Conservation (phyloP, 179 eudicot species). For the Pouteria campechiana region DNA sequence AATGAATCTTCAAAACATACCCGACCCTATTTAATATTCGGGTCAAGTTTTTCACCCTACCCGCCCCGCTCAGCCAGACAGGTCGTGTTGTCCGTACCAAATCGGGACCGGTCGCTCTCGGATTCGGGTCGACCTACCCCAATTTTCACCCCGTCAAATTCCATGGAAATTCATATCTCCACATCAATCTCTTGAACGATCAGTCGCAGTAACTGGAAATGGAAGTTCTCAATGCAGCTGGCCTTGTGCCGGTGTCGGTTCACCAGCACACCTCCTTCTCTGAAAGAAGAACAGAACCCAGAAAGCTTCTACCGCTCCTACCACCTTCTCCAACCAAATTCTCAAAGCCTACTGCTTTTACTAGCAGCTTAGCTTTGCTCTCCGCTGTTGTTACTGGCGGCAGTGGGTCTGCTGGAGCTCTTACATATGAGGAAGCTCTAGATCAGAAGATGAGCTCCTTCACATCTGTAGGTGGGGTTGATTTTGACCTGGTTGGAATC, state of each 20-base stretch:
- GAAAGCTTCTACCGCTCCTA: slow-evolving; percentile 19
- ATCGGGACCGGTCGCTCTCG: too few relatives aligned
- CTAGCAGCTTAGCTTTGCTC: slow-evolving; percentile 34
- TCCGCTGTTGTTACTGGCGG: slow-evolving; percentile 43
- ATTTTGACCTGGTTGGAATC: slow-evolving; percentile 52
- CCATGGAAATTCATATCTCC: neutral
- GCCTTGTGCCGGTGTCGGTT: slow-evolving; percentile 64
- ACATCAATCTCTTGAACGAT: neutral
- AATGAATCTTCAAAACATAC: too few relatives aligned
- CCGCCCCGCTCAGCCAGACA: too few relatives aligned
- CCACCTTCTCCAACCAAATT: slow-evolving; percentile 22
- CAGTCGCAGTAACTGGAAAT: slow-evolving; percentile 10
- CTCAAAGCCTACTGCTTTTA: slow-evolving; percentile 9
- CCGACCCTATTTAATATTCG: too few relatives aligned
- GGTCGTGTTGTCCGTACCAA: too few relatives aligned
- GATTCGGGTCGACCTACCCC: too few relatives aligned
- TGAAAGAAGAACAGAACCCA: slow-evolving; percentile 62
- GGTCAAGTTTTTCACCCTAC: too few relatives aligned
- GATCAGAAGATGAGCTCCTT: slow-evolving; percentile 32
- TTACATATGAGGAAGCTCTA: slow-evolving; percentile 86
- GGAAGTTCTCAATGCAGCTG: slow-evolving; percentile 79
- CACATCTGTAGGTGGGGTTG: slow-evolving; percentile 21
- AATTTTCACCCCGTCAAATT: too few relatives aligned
- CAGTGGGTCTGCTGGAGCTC: slow-evolving; percentile 50
- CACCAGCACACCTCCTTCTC: too few relatives aligned